Percentiles rank a stretch among this genome's conserved stretches.
Evolutionary conservation across 768 basidiomycete genomes (phyloP).

Genomic region (Rubroboletus pulcherrimus): DNA sequence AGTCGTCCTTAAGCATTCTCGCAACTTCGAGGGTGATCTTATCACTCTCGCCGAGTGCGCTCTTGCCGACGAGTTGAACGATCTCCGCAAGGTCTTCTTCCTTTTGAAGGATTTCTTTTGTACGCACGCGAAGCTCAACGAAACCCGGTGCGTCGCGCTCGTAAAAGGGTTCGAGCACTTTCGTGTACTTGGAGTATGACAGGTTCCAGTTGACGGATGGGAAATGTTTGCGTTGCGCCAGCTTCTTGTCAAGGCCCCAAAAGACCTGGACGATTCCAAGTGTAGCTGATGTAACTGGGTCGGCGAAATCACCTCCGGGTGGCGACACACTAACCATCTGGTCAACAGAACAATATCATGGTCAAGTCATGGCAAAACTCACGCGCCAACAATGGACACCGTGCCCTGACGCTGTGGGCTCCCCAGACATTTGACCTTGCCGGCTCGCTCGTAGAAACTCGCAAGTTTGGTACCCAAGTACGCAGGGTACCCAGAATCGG

Average conservation of each 20-base stretch:
- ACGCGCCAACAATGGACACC: conserved; percentile 99
- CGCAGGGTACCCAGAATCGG: conserved; percentile 98
- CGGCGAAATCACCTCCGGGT: conserved; percentile 98
- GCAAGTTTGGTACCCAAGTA: conserved; percentile 95
- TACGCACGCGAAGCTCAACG: conserved; percentile 84
- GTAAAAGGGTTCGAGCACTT: conserved; percentile 90
- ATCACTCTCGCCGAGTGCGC: conserved; percentile 92
- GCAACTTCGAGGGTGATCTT: conserved; percentile 99
- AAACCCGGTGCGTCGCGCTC: conserved; percentile 92
- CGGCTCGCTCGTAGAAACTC: conserved; percentile 97
- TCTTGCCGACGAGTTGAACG: conserved; percentile 99
- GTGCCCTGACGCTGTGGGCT: conserved; percentile 86
- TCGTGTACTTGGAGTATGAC: conserved; percentile 99
- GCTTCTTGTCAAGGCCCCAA: conserved; percentile 99
- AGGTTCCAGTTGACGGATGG: conserved; percentile 99
- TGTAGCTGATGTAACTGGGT: conserved; percentile 96
- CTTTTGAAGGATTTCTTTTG: conserved; percentile 97
- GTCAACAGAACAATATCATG: conserved; percentile 6
- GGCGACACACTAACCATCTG: conserved; percentile 75
- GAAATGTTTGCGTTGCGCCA: conserved; percentile 98
- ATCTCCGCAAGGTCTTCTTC: conserved; percentile 99
- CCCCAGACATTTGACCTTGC: conserved; percentile 90
- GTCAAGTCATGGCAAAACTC: conserved; percentile 36
- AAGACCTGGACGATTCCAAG: conserved; percentile 99
- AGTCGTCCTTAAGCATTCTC: conserved; percentile 95